Conservation (phyloP, 176 grass and related monocot species). For the Cenchrus americanus region DNA sequence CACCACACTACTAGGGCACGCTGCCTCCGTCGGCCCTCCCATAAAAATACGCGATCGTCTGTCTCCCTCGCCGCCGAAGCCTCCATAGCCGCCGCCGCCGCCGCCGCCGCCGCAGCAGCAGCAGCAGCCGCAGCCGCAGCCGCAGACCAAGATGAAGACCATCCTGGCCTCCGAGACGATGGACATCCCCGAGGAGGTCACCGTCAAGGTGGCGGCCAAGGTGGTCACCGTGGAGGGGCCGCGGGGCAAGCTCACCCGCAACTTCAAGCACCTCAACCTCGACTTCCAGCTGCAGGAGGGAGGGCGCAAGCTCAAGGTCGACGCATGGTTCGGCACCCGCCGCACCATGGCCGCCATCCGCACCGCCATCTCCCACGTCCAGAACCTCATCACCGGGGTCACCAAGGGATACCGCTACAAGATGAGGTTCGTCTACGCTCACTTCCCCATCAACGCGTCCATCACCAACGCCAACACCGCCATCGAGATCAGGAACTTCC, state of each 20-base stretch:
- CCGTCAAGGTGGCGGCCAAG: conserved; percentile 78
- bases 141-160: conserved; percentile 62
- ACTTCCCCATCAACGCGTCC: conserved; percentile 95
- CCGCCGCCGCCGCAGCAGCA: background rate
- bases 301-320: conserved; percentile 68
- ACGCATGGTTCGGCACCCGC: conserved; percentile 78
- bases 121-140: background rate
- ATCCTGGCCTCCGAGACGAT: conserved; percentile 75
- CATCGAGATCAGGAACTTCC: conserved; percentile 96
- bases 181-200: conserved; percentile 74
- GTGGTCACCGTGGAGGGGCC: conserved; percentile 69
- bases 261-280: conserved; percentile 91
- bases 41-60: background rate
- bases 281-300: conserved; percentile 71
- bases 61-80: no score
- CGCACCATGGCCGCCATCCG: conserved; percentile 84
- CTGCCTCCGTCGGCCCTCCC: background rate
- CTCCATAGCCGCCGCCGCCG: background rate
- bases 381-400: conserved; percentile 85
- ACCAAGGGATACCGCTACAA: conserved; percentile 90
- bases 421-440: conserved; percentile 90
- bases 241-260: conserved; percentile 62
- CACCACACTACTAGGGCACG: background rate
- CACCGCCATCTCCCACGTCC: conserved; percentile 84
- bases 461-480: conserved; percentile 64